Conservation (phyloP, 2,329 filamentous ascomycete species). For the Cladophialophora exuberans region DNA sequence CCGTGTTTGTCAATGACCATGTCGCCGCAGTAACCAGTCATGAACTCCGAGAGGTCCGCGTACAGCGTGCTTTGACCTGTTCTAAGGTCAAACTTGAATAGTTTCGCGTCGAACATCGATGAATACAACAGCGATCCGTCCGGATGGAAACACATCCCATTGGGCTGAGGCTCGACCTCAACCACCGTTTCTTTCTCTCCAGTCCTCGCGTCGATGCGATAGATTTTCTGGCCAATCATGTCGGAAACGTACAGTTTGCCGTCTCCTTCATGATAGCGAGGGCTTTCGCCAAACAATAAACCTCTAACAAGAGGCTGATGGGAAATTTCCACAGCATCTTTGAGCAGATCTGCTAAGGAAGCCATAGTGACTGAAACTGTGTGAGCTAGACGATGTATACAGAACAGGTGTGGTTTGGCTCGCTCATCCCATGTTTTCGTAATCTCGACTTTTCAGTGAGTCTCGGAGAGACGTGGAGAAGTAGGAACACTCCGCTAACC, state of each 20-base stretch:
- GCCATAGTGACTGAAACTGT: background rate
- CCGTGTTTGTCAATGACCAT: background rate
- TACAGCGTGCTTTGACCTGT: background rate
- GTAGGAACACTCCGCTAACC: background rate
- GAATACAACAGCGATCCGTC: slow-evolving; percentile 3
- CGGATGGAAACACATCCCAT: background rate
- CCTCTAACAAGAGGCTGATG: background rate
- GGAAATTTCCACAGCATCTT: background rate
- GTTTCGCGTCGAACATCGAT: slow-evolving; percentile 1
- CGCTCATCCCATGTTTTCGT: background rate
- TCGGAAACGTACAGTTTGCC: slow-evolving; percentile 4
- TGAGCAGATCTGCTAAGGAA: background rate
- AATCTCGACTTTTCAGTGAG: background rate
- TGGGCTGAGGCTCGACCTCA: slow-evolving; percentile 1
- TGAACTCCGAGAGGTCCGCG: background rate
- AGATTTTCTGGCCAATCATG: slow-evolving; percentile 1
- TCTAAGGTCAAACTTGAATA: background rate
- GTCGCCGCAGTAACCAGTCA: slow-evolving; percentile 3
- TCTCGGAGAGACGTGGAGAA: no score
- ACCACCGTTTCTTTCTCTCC: background rate
- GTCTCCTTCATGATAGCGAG: background rate
- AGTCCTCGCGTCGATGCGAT: background rate
- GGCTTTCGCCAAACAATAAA: slow-evolving; percentile 2
- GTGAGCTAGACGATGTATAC: background rate
- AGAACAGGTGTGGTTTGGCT: background rate